phyloP scores from a whole-genome alignment of 1,284 basidiomycete genomes.

The Rhodotorula sp. region DNA sequence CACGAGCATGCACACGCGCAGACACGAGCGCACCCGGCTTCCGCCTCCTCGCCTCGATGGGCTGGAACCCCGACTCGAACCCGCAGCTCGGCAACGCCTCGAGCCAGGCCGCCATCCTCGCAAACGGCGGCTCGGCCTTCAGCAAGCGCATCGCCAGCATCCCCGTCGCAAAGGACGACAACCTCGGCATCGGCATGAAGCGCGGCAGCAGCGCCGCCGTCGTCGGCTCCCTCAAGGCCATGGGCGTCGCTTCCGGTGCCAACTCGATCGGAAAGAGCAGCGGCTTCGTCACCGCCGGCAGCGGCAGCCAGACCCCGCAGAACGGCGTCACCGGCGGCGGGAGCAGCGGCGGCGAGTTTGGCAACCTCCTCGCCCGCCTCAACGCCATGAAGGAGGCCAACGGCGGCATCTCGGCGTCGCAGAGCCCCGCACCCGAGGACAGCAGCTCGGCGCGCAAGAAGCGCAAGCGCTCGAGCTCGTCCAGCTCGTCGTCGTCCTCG shows the following conservation, averaged over 20 bases:
- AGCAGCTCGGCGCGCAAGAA: constrained; percentile 23
- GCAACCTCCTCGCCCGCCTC: constrained; percentile 37
- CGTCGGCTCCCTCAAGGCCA: constrained; percentile 31
- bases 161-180: constrained; percentile 41
- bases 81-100: constrained; percentile 31
- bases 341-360: constrained; percentile 39
- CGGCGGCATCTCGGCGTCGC: constrained; percentile 20
- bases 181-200: constrained; percentile 39
- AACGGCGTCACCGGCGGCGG: constrained; percentile 13
- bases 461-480: constrained; percentile 29
- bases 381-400: constrained; percentile 37
- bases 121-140: constrained; percentile 31
- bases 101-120: constrained; percentile 33
- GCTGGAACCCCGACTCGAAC: constrained; percentile 41
- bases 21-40: constrained; percentile 44
- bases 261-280: constrained; percentile 20
- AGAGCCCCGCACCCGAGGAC: constrained; percentile 23
- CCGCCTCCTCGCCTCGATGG: constrained; percentile 45
- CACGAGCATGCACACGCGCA: background rate
- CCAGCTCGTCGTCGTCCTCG: constrained; percentile 11
- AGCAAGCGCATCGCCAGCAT: constrained; percentile 33
- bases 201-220: constrained; percentile 26
- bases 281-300: constrained; percentile 9
- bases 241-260: constrained; percentile 28
- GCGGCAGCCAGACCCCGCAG: constrained; percentile 9